Conservation (phyloP, 306 rosid species). For the Coriaria nepalensis region DNA sequence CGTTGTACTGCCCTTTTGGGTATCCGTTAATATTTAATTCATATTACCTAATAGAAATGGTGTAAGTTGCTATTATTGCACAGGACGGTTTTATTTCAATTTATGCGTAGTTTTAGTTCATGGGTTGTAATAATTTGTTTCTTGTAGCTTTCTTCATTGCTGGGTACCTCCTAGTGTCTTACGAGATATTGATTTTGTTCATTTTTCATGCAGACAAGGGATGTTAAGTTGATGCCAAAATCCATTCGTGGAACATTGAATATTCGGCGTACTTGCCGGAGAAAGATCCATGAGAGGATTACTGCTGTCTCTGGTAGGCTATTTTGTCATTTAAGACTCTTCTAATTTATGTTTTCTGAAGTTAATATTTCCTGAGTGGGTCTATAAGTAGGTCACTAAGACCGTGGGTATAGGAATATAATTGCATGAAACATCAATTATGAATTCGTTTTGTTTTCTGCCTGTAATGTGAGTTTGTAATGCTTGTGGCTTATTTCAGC, state of each 20-base stretch:
- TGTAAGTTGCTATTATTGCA: too few relatives aligned
- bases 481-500: constrained; percentile 30
- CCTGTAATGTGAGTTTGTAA: neutral
- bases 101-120: neutral
- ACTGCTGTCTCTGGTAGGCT: constrained; percentile 62
- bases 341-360: neutral
- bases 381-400: too few relatives aligned
- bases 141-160: neutral
- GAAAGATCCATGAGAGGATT: constrained; percentile 72
- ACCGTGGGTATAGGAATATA: too few relatives aligned
- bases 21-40: neutral
- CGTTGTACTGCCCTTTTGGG: neutral
- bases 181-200: constrained; percentile 8
- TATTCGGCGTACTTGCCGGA: constrained; percentile 64
- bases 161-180: neutral
- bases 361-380: too few relatives aligned
- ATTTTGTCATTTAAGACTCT: constrained; percentile 7
- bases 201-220: constrained; percentile 48
- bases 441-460: neutral
- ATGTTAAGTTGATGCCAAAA: constrained; percentile 61
- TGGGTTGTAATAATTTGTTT: neutral
- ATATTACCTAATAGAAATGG: too few relatives aligned
- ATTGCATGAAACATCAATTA: too few relatives aligned
- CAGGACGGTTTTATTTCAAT: too few relatives aligned
- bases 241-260: constrained; percentile 42